Percentiles rank a stretch among this genome's conserved stretches.
Evolutionary conservation across 495 filamentous ascomycete genomes (phyloP).

Genomic region (Aspergillus nidulans): DNA sequence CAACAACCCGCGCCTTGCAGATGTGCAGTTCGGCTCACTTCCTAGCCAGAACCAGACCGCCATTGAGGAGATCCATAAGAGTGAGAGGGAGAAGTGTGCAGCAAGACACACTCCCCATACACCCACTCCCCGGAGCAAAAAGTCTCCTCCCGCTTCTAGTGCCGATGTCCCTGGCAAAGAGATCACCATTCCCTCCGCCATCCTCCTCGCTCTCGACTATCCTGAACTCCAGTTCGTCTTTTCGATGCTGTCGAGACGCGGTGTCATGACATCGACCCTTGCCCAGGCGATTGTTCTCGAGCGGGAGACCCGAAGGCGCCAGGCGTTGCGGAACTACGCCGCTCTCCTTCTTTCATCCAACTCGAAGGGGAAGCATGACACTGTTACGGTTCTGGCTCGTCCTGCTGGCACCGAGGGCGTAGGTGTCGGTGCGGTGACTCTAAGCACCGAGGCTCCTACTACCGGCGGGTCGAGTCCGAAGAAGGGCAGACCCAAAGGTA

Average conservation of each 20-base stretch:
- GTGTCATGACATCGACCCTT: slow-evolving; percentile 10
- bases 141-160: not conserved
- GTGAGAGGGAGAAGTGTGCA: not conserved
- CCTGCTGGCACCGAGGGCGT: not conserved
- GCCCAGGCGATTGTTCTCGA: slow-evolving; percentile 19
- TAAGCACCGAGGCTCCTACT: not conserved
- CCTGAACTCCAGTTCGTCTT: slow-evolving; percentile 14
- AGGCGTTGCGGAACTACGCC: slow-evolving; percentile 17
- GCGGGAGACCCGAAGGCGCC: slow-evolving; percentile 27
- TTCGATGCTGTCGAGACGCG: slow-evolving; percentile 9
- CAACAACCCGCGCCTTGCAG: slow-evolving; percentile 18
- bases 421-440: not conserved
- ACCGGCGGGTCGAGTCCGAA: not conserved
- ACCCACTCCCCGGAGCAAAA: not conserved
- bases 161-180: not conserved
- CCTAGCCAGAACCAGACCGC: not conserved
- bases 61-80: not conserved
- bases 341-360: not conserved
- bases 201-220: slow-evolving; percentile 25
- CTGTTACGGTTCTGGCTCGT: not conserved
- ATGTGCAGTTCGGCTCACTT: slow-evolving; percentile 18
- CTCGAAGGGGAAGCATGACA: not conserved
- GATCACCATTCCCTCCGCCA: slow-evolving; percentile 18
- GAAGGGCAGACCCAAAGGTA: not conserved
- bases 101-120: not conserved